These are phyloP conservation scores for Paramecium tetraurelia DNA, from an alignment of 73 alveolate genomes.

Conservation along the genomic window DNA sequence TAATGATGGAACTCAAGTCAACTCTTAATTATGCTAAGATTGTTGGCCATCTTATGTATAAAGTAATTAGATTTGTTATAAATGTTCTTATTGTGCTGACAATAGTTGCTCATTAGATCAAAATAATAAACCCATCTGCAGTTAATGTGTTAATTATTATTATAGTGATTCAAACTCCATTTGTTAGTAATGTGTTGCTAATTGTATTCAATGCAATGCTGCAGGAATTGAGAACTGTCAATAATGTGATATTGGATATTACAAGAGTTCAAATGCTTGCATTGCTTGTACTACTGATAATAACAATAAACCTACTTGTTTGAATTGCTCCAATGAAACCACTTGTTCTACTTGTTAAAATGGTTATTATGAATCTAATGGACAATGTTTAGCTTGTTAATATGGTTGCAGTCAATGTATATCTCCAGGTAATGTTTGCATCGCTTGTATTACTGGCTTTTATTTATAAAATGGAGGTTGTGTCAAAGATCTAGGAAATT, in stretches of 20 bases:
- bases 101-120: neutral
- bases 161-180: neutral
- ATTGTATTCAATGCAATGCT: neutral
- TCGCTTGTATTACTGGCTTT: neutral
- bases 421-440: neutral
- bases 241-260: neutral
- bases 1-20: neutral
- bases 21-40: neutral
- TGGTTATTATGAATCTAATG: neutral
- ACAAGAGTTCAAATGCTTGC: neutral
- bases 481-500: neutral
- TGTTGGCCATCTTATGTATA: neutral
- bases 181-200: neutral
- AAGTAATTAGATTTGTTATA: neutral
- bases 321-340: neutral
- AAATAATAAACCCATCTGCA: neutral
- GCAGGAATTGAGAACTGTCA: neutral
- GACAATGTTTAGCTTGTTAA: neutral
- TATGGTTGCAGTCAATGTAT: neutral
- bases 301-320: neutral
- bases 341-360: neutral
- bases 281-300: neutral
- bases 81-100: neutral
- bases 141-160: neutral
- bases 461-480: constrained; percentile 31